A percentile compares a stretch with the other conserved stretches of the same genome.
These are phyloP conservation scores for Flaveria ramosissima DNA, from an alignment of 129 eudicot genomes.

Conservation along the genomic window DNA sequence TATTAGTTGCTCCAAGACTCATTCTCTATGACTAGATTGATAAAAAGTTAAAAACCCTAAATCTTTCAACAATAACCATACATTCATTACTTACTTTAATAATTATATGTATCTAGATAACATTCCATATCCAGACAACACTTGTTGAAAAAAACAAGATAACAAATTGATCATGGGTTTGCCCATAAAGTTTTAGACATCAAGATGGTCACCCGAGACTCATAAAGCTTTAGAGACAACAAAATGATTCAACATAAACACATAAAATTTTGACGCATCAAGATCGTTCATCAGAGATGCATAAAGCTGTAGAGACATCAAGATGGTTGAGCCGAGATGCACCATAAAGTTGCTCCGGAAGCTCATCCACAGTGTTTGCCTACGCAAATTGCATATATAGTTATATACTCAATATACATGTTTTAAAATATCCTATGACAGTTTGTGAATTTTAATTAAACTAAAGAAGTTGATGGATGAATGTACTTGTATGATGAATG, in stretches of 20 bases:
- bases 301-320: slow-evolving; percentile 50
- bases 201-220: slow-evolving; percentile 25
- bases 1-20: too few species aligned
- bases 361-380: slow-evolving; percentile 71
- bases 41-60: too few species aligned
- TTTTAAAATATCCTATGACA: background rate
- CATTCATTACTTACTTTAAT: too few species aligned
- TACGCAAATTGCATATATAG: slow-evolving; percentile 16
- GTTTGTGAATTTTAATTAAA: background rate
- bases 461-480: background rate
- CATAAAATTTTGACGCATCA: slow-evolving; percentile 45
- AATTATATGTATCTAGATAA: background rate
- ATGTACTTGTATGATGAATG: slow-evolving; percentile 63
- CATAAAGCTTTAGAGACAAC: slow-evolving; percentile 46
- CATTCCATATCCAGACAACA: background rate
- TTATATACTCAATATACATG: background rate
- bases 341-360: slow-evolving; percentile 63
- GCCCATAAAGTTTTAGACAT: slow-evolving; percentile 25
- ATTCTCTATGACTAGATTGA: too few species aligned
- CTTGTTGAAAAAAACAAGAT: background rate
- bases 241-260: slow-evolving; percentile 2
- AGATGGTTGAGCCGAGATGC: slow-evolving; percentile 60
- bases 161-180: slow-evolving; percentile 25
- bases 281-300: slow-evolving; percentile 36
- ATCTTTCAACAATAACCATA: too few species aligned